Evolutionary conservation across 1,284 basidiomycete genomes (phyloP).

Genomic region (Puccinia novopanici): DNA sequence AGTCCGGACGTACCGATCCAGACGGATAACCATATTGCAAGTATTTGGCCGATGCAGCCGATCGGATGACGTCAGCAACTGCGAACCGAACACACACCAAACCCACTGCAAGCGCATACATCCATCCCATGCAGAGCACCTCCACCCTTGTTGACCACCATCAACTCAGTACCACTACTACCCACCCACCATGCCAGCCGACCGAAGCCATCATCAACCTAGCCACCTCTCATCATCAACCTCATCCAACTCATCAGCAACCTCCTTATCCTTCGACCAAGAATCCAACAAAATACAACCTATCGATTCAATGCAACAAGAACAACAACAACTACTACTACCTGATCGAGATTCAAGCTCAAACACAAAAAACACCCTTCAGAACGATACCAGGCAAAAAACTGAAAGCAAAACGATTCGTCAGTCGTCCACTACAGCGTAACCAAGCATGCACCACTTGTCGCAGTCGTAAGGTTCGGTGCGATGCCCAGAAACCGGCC

Average conservation of each 20-base stretch:
- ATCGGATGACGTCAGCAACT: not conserved
- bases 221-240: not conserved
- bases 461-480: slow-evolving; percentile 43
- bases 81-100: too few species aligned
- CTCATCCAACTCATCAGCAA: slow-evolving; percentile 13
- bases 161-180: not conserved
- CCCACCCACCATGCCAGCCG: not conserved
- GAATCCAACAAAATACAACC: too few species aligned
- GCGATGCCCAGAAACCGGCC: slow-evolving; percentile 36
- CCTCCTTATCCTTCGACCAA: not conserved
- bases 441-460: slow-evolving; percentile 44
- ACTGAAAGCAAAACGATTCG: slow-evolving; percentile 35
- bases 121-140: too few species aligned
- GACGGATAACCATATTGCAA: too few species aligned
- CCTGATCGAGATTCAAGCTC: not conserved
- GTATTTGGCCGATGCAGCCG: not conserved
- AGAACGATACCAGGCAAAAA: not conserved
- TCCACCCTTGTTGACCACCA: not conserved
- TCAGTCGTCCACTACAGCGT: slow-evolving; percentile 39
- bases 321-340: not conserved
- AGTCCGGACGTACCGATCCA: too few species aligned
- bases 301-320: too few species aligned
- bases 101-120: too few species aligned
- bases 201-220: not conserved
- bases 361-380: not conserved